A percentile compares a stretch with the other conserved stretches of the same genome.
phyloP scores from a whole-genome alignment of 306 rosid genomes.

The Parietaria judaica region DNA sequence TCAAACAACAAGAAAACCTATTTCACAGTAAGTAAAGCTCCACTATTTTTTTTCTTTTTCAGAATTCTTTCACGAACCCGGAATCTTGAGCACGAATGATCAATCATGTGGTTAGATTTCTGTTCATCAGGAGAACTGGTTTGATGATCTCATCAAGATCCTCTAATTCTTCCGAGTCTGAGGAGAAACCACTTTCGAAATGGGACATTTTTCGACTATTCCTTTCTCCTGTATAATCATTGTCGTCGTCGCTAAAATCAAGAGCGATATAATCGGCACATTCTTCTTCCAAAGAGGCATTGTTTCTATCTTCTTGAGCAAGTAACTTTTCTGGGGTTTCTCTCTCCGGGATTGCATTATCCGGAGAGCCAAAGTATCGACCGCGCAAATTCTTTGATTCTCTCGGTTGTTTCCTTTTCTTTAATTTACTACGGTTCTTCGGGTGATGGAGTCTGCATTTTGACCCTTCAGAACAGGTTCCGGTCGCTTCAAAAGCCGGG shows the following conservation, averaged over 20 bases:
- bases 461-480: conserved; percentile 54
- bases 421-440: conserved; percentile 44
- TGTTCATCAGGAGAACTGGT: conserved; percentile 44
- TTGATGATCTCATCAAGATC: conserved; percentile 47
- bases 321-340: conserved; percentile 22
- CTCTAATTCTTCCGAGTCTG: conserved; percentile 34
- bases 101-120: no score
- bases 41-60: no score
- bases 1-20: no score
- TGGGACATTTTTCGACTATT: conserved; percentile 20
- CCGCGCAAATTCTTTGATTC: conserved; percentile 38
- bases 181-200: conserved; percentile 28
- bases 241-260: conserved; percentile 39
- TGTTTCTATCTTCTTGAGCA: conserved; percentile 17
- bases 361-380: conserved; percentile 61
- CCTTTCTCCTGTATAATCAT: conserved; percentile 18
- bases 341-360: conserved; percentile 22
- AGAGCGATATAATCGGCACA: conserved; percentile 48
- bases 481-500: conserved; percentile 73
- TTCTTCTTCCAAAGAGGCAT: conserved; percentile 24
- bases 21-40: no score
- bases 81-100: no score
- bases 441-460: conserved; percentile 96
- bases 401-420: conserved; percentile 63
- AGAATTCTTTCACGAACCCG: no score